Evolutionary conservation across 176 grass and related monocot genomes (phyloP), one percentile per base, ranked within the genome.

Genomic region (Tillandsia fasciculata): DNA sequence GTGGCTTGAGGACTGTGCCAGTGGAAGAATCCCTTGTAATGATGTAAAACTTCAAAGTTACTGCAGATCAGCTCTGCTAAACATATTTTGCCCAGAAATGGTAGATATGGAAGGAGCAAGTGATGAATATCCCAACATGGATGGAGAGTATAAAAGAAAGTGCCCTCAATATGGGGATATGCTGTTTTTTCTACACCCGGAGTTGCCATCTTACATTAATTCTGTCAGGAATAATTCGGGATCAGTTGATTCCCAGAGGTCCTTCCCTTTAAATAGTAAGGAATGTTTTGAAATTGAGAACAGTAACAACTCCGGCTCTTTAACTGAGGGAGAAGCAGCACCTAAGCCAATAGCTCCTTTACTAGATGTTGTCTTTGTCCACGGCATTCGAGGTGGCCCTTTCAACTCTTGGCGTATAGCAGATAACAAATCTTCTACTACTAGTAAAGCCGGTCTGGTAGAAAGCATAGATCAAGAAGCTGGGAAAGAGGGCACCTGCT

Each of bases 351-450:
- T 22, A 24, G 61, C 17, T 68, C 81, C 83, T 42, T 61, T 64
- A 48, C 56, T 91, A 27, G 93, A 97, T 83, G 86, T 97, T 9
- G 93, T 97, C 73, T 97, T 97, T 81, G 61, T 97, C 51, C 93
- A 97, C 72, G 93, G 93, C 64, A 83, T 97, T 76, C 86, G 89
- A 67, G 93, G 89, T 59, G 89, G 89, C 5, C 93, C 93, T 76
- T 92, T 97, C 66, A 97, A 97, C 63, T 97, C 93, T 50, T 97
- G 93, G 93, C 71, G 93, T 42, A 97, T 97, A 87, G 89, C 93
- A 64, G 93, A 97, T 83, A 83, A 92, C 76, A 97, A 97, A 64
- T 97, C 88, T 72, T 92, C 88, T 69, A 97, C 88, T 70, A 92
- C 88, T 48, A 92, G 77, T 50, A 86, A 97, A 82, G 83, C 84